Percentiles rank a stretch among this genome's conserved stretches.
Evolutionary conservation across 2,329 filamentous ascomycete species (phyloP).

Genomic region (Thielaviopsis cerberus): DNA sequence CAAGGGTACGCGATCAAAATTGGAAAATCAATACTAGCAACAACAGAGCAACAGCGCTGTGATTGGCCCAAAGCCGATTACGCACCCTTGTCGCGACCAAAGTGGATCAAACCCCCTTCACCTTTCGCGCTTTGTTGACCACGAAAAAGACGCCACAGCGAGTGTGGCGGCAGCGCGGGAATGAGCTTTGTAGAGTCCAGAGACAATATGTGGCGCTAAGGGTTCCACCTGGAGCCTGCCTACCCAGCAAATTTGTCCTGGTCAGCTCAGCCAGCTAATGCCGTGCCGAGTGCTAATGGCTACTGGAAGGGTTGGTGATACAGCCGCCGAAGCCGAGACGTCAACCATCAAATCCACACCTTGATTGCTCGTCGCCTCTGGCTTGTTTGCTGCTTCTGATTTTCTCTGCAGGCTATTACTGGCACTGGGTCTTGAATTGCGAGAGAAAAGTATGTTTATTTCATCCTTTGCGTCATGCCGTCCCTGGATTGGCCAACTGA

Average conservation of each 20-base stretch:
- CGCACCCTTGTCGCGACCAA: slow-evolving; percentile 9
- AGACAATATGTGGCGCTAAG: slow-evolving; percentile 3
- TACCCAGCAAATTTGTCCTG: not conserved
- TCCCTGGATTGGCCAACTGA: not conserved
- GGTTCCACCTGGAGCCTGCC: slow-evolving; percentile 4
- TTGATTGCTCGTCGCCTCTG: not conserved
- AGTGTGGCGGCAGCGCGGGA: slow-evolving; percentile 3
- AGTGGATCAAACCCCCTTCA: slow-evolving; percentile 6
- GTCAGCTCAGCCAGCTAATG: not conserved
- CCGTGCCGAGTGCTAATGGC: not conserved
- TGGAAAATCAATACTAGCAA: slow-evolving; percentile 32
- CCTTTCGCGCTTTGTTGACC: not conserved
- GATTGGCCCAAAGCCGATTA: slow-evolving; percentile 23
- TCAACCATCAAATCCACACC: not conserved
- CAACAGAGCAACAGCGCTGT: slow-evolving; percentile 33
- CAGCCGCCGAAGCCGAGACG: not conserved
- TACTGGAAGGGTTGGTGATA: not conserved
- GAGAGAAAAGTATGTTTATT: not conserved
- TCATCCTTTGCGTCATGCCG: not conserved
- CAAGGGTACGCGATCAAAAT: slow-evolving; percentile 12
- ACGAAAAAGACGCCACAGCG: slow-evolving; percentile 1
- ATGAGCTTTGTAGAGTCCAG: too few relatives aligned
- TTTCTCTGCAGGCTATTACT: not conserved
- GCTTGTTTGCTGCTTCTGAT: not conserved
- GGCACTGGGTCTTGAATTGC: not conserved